These are phyloP conservation scores for Erucastrum elatum DNA, from an alignment of 345 rosid genomes.

Conservation along the genomic window DNA sequence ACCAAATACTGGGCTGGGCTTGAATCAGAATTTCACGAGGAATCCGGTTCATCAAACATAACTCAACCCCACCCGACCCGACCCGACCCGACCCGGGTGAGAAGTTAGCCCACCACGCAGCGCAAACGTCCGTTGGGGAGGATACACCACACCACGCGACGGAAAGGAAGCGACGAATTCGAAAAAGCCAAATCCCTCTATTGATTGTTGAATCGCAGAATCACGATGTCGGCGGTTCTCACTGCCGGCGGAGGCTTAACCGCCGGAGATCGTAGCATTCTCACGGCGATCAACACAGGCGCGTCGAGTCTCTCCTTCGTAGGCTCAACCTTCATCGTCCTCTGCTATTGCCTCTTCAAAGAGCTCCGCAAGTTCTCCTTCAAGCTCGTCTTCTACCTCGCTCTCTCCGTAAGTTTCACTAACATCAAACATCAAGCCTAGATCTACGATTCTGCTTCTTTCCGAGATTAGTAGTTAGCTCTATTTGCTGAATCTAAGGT, in stretches of 20 bases:
- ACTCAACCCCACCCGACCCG: slow-evolving; percentile 7
- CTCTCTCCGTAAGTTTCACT: slow-evolving; percentile 60
- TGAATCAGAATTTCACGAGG: not conserved
- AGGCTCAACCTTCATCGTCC: slow-evolving; percentile 87
- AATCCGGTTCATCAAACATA: not conserved
- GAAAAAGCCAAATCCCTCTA: slow-evolving; percentile 16
- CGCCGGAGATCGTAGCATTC: slow-evolving; percentile 53
- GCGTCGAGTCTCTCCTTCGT: slow-evolving; percentile 82
- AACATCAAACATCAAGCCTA: not conserved
- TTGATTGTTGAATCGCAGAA: not conserved
- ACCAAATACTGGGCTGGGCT: slow-evolving; percentile 21
- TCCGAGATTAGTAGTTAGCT: not conserved
- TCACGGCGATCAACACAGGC: slow-evolving; percentile 62
- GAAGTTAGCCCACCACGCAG: slow-evolving; percentile 25
- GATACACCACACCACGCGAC: slow-evolving; percentile 24
- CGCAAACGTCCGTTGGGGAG: slow-evolving; percentile 19
- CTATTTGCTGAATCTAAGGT: not conserved
- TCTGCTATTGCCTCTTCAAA: slow-evolving; percentile 84
- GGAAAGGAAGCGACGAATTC: slow-evolving; percentile 16
- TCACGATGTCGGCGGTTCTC: slow-evolving; percentile 31
- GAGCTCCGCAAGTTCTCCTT: slow-evolving; percentile 97
- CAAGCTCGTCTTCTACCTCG: slow-evolving; percentile 97
- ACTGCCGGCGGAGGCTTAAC: slow-evolving; percentile 49
- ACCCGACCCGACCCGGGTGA: slow-evolving; percentile 17
- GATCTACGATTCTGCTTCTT: not conserved